Conservation (phyloP, 2,329 filamentous ascomycete genomes). For the Orbilia quercus region DNA sequence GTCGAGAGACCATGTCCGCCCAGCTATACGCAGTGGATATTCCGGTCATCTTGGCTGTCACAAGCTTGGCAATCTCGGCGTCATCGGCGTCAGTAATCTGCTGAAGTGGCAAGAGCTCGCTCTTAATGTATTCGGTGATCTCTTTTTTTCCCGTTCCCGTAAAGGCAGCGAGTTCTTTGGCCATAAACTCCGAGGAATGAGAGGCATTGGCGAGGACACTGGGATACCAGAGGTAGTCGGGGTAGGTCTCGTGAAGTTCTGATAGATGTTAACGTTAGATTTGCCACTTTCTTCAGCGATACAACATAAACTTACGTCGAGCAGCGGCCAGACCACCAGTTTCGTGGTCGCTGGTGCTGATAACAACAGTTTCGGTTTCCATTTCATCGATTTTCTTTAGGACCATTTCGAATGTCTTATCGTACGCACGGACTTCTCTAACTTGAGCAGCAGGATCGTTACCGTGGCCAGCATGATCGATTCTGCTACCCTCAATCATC, state of each 20-base stretch:
- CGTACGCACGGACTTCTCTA: constrained; percentile 93
- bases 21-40: constrained; percentile 71
- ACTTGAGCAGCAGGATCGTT: constrained; percentile 88
- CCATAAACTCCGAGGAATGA: constrained; percentile 77
- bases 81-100: constrained; percentile 79
- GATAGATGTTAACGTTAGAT: constrained; percentile 23
- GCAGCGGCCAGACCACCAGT: constrained; percentile 89
- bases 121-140: constrained; percentile 72
- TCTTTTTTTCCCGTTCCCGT: constrained; percentile 65
- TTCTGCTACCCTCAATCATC: constrained; percentile 97
- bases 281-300: neutral
- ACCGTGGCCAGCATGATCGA: constrained; percentile 91
- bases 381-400: constrained; percentile 84
- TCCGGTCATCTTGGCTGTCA: constrained; percentile 70
- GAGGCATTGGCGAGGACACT: constrained; percentile 82
- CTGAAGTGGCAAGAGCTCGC: constrained; percentile 74
- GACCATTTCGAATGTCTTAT: constrained; percentile 83
- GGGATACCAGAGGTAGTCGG: constrained; percentile 83
- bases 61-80: constrained; percentile 75
- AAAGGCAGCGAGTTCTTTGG: constrained; percentile 68
- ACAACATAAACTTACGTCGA: constrained; percentile 69
- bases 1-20: constrained; percentile 84
- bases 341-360: constrained; percentile 94
- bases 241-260: constrained; percentile 73
- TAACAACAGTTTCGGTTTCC: constrained; percentile 79